phyloP scores from a whole-genome alignment of 768 basidiomycete species.

The Hygrophoropsis aurantiaca region DNA sequence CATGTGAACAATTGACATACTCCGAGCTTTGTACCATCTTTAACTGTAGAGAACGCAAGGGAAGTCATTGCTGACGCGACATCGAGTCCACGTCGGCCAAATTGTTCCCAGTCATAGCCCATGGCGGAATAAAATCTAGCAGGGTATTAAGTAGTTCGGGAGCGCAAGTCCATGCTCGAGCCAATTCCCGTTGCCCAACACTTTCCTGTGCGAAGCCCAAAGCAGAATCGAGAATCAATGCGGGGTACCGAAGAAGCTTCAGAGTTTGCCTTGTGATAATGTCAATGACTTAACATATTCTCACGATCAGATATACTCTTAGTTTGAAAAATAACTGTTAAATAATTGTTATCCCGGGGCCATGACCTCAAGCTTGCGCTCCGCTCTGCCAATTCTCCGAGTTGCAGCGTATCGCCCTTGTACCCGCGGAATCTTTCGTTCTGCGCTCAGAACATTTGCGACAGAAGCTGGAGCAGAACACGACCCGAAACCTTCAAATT shows the following conservation, averaged over 20 bases:
- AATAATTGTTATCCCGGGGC: conserved; percentile 6
- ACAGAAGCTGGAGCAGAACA: conserved; percentile 26
- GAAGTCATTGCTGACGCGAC: conserved; percentile 62
- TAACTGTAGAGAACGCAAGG: conserved; percentile 68
- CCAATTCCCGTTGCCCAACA: neutral
- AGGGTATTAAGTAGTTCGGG: conserved; percentile 7
- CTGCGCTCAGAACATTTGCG: conserved; percentile 28
- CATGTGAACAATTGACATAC: conserved; percentile 40
- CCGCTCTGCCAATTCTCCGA: conserved; percentile 8
- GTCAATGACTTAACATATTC: neutral
- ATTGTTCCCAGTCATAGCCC: conserved; percentile 39
- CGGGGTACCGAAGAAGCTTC: too few relatives aligned
- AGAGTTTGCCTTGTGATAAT: conserved; percentile 1
- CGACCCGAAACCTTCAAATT: conserved; percentile 64
- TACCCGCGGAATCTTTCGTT: neutral
- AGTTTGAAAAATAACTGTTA: neutral
- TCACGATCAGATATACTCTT: neutral
- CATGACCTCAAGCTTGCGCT: conserved; percentile 22
- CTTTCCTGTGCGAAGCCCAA: too few relatives aligned
- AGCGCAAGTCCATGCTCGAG: conserved; percentile 20
- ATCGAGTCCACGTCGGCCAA: conserved; percentile 59
- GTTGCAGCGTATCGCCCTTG: neutral
- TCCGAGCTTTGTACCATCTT: conserved; percentile 65
- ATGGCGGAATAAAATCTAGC: conserved; percentile 15
- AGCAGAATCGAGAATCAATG: too few relatives aligned